A percentile compares a stretch with the other conserved stretches of the same genome.
Conservation (phyloP, 1,284 basidiomycete genomes). For the Caloboletus firmus region DNA sequence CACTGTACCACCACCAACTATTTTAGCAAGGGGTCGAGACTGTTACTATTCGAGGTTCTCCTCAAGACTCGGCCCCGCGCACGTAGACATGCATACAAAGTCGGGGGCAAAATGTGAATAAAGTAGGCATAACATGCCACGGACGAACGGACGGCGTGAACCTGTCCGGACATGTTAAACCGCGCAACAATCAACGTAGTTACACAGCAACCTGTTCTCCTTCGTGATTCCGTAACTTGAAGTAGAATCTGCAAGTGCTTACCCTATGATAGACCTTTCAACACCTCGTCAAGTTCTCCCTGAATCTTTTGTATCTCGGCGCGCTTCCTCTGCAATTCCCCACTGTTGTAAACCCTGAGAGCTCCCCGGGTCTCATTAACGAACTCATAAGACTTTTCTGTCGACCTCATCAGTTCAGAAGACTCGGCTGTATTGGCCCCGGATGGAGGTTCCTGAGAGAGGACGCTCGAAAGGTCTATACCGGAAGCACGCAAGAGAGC, state of each 20-base stretch:
- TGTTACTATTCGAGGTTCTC: not conserved
- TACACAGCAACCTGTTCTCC: not conserved
- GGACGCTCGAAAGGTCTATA: constrained; percentile 48
- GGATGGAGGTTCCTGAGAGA: constrained; percentile 29
- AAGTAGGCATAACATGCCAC: not conserved
- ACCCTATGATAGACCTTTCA: constrained; percentile 33
- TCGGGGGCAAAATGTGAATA: not conserved
- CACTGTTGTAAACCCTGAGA: constrained; percentile 53
- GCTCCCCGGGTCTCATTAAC: constrained; percentile 50
- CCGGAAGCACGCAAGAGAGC: constrained; percentile 65
- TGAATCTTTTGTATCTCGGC: constrained; percentile 49
- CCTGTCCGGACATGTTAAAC: not conserved
- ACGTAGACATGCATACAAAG: not conserved
- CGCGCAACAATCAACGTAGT: not conserved
- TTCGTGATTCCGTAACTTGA: not conserved
- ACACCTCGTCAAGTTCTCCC: constrained; percentile 39
- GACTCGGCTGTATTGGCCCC: constrained; percentile 14
- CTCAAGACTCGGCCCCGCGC: not conserved
- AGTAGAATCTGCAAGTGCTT: constrained; percentile 3
- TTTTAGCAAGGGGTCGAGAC: constrained; percentile 7
- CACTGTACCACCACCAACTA: constrained; percentile 2
- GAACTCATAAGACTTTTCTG: constrained; percentile 56
- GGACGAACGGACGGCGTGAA: not conserved
- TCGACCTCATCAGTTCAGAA: constrained; percentile 38
- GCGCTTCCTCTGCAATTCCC: constrained; percentile 48